A percentile compares a stretch with the other conserved stretches of the same genome.
Evolutionary conservation across 2,329 filamentous ascomycete genomes (phyloP).

Genomic region (Aspergillus ustus): DNA sequence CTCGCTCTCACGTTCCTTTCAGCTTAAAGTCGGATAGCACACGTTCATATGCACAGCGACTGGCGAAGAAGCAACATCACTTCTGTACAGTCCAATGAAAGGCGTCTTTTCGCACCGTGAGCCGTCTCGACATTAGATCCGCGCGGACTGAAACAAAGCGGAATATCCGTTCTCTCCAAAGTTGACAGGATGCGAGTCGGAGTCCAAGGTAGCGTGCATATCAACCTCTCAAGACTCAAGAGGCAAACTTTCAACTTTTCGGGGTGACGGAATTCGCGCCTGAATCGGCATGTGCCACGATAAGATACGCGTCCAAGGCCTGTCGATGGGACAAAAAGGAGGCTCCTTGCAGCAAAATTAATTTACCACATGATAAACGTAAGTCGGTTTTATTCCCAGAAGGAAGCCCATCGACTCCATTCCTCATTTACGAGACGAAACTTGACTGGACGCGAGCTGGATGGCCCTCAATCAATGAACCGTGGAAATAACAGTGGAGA

Average conservation of each 20-base stretch:
- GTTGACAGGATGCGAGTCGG: background rate
- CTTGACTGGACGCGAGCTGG: conserved; percentile 13
- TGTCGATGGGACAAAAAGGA: conserved; percentile 6
- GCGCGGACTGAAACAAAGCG: background rate
- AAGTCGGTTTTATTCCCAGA: background rate
- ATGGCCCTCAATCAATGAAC: conserved; percentile 12
- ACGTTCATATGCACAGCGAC: conserved; percentile 6
- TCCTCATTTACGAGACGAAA: conserved; percentile 24
- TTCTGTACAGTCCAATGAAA: background rate
- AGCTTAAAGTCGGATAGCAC: conserved; percentile 2
- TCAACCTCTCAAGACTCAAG: background rate
- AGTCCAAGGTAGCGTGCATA: background rate
- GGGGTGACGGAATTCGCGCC: background rate
- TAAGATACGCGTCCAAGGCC: background rate
- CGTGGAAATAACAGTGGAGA: conserved; percentile 25
- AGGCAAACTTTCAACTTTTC: background rate
- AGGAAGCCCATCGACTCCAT: conserved; percentile 12
- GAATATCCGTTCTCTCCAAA: background rate
- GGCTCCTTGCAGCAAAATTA: conserved; percentile 5
- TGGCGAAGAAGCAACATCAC: background rate
- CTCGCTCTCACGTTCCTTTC: conserved; percentile 9
- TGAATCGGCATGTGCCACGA: conserved; percentile 6
- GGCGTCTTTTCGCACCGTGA: background rate
- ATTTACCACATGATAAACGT: conserved; percentile 1
- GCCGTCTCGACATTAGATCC: background rate